These are phyloP conservation scores for Lachnellula arida DNA, from an alignment of 2,329 filamentous ascomycete genomes.

Conservation along the genomic window DNA sequence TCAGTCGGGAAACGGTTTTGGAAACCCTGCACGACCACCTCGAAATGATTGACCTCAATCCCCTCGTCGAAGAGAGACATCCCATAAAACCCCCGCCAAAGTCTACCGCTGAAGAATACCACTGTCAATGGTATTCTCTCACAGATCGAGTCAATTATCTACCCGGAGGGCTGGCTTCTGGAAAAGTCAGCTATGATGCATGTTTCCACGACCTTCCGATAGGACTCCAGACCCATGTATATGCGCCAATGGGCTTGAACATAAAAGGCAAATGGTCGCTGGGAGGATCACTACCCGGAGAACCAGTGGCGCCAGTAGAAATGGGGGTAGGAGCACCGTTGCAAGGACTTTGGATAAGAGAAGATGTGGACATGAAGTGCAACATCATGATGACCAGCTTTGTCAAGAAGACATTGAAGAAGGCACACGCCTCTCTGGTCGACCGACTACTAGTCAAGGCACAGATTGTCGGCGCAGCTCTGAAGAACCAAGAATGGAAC, in stretches of 20 bases:
- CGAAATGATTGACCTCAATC: conserved; percentile 86
- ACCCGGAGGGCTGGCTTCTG: conserved; percentile 56
- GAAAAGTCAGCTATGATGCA: conserved; percentile 71
- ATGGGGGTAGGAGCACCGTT: conserved; percentile 60
- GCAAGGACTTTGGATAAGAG: conserved; percentile 72
- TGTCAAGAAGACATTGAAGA: conserved; percentile 77
- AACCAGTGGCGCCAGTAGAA: conserved; percentile 61
- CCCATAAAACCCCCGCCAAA: conserved; percentile 62
- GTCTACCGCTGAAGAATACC: conserved; percentile 65
- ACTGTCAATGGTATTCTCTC: conserved; percentile 72
- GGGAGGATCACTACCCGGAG: conserved; percentile 65
- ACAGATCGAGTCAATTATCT: conserved; percentile 74
- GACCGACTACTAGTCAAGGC: conserved; percentile 54
- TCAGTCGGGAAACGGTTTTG: conserved; percentile 66
- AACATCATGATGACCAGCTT: conserved; percentile 72
- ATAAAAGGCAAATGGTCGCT: conserved; percentile 76
- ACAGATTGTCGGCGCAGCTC: conserved; percentile 28
- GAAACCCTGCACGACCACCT: conserved; percentile 72
- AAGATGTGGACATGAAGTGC: conserved; percentile 80
- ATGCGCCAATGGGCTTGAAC: conserved; percentile 76
- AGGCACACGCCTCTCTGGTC: conserved; percentile 67
- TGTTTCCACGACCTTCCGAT: conserved; percentile 71
- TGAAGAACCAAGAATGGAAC: conserved; percentile 14
- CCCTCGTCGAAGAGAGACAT: conserved; percentile 69
- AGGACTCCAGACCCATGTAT: conserved; percentile 77